Evolutionary conservation across 164 flowering plant species (phyloP).

Genomic region (Dillenia turbinata): DNA sequence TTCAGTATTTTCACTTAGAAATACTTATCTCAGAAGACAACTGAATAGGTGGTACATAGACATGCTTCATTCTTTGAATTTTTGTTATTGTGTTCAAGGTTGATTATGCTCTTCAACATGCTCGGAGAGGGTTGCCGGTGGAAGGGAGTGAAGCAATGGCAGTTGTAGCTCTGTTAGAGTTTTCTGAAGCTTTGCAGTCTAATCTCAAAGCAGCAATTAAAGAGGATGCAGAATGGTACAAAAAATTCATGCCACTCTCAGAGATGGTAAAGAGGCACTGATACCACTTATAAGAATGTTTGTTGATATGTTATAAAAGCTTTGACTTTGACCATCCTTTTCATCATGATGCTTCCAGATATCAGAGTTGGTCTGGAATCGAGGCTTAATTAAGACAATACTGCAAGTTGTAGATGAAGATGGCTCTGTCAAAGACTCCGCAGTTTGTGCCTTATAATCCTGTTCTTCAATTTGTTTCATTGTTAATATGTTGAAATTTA

Average conservation of each 20-base stretch:
- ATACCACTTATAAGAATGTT: neutral
- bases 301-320: neutral
- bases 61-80: no score
- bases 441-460: slow-evolving; percentile 41
- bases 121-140: slow-evolving; percentile 46
- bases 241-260: slow-evolving; percentile 73
- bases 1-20: no score
- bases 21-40: no score
- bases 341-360: slow-evolving; percentile 38
- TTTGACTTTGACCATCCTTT: slow-evolving; percentile 3
- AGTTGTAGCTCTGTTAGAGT: slow-evolving; percentile 45
- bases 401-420: slow-evolving; percentile 70
- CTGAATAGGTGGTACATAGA: no score
- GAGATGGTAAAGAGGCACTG: slow-evolving; percentile 44
- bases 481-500: neutral
- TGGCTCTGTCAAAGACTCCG: slow-evolving; percentile 85
- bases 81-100: slow-evolving; percentile 37
- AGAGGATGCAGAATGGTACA: slow-evolving; percentile 67
- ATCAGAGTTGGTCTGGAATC: slow-evolving; percentile 40
- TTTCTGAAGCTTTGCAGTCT: slow-evolving; percentile 54
- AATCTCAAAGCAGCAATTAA: slow-evolving; percentile 58
- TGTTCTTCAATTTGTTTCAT: neutral
- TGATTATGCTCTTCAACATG: slow-evolving; percentile 56
- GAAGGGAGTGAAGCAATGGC: slow-evolving; percentile 68
- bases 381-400: slow-evolving; percentile 45